phyloP scores from a whole-genome alignment of 257 asterid genomes.

The Solanum okadae region DNA sequence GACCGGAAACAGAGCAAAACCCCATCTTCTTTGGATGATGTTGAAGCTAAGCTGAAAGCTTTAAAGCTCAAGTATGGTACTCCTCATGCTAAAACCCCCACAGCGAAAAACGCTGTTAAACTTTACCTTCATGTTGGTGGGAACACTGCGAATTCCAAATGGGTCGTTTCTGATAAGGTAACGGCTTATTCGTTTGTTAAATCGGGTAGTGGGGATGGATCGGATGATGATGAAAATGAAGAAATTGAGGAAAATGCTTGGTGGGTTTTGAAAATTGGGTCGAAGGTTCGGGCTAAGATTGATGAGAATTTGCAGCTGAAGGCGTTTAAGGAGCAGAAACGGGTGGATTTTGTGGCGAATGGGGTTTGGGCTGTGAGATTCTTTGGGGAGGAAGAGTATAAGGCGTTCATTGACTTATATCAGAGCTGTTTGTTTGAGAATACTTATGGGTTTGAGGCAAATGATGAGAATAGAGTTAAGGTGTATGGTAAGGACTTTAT shows the following conservation, averaged over 20 bases:
- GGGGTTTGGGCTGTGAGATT: slow-evolving; percentile 89
- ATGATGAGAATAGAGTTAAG: slow-evolving; percentile 67
- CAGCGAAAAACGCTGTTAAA: slow-evolving; percentile 53
- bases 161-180: slow-evolving; percentile 61
- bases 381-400: slow-evolving; percentile 44
- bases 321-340: slow-evolving; percentile 60
- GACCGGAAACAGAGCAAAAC: slow-evolving; percentile 20
- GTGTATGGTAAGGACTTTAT: slow-evolving; percentile 91
- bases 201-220: slow-evolving; percentile 24
- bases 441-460: slow-evolving; percentile 71
- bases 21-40: slow-evolving; percentile 71
- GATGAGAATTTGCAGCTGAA: slow-evolving; percentile 64
- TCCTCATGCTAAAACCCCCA: slow-evolving; percentile 6
- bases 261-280: slow-evolving; percentile 73
- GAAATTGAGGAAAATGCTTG: slow-evolving; percentile 22
- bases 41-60: slow-evolving; percentile 68
- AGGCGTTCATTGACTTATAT: slow-evolving; percentile 38
- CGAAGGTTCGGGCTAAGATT: slow-evolving; percentile 49
- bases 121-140: slow-evolving; percentile 54
- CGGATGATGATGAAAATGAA: slow-evolving; percentile 32
- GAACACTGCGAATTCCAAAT: slow-evolving; percentile 44
- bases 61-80: slow-evolving; percentile 70
- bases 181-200: slow-evolving; percentile 45
- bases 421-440: slow-evolving; percentile 78
- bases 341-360: slow-evolving; percentile 70